Evolutionary conservation across 345 rosid species (phyloP).

Genomic region (Noccaea caerulescens): DNA sequence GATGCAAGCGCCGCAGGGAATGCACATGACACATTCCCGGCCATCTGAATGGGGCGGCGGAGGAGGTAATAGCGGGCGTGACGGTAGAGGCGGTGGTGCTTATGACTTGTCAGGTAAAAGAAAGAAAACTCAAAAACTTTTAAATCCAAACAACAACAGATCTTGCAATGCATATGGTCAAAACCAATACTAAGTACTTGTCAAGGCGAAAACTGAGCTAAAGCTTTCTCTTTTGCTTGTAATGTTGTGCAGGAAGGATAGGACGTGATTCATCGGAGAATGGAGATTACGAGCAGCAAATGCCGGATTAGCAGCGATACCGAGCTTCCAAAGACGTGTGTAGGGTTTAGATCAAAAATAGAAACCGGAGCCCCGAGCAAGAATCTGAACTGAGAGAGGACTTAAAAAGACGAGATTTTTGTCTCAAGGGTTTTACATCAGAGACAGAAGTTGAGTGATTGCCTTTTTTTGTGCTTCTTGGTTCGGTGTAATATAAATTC

Average conservation of each 20-base stretch:
- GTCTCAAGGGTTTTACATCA: conserved; percentile 20
- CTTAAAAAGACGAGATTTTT: conserved; percentile 7
- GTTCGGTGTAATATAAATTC: conserved; percentile 39
- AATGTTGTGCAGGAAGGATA: conserved; percentile 54
- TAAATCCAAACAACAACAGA: neutral
- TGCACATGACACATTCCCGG: conserved; percentile 50
- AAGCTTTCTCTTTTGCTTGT: conserved; percentile 14
- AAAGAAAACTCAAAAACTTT: neutral
- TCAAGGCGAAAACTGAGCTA: neutral
- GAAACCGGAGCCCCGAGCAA: conserved; percentile 30
- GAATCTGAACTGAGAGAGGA: conserved; percentile 32
- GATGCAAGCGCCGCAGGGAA: conserved; percentile 56
- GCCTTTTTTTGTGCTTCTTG: conserved; percentile 34
- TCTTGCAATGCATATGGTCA: conserved; percentile 2
- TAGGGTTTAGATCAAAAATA: conserved; percentile 42
- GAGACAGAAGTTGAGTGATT: conserved; percentile 37
- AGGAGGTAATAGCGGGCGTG: conserved; percentile 40
- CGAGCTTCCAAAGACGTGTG: conserved; percentile 25
- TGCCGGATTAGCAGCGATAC: conserved; percentile 42
- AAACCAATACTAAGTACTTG: neutral
- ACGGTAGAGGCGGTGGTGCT: conserved; percentile 40
- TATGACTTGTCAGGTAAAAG: conserved; percentile 63
- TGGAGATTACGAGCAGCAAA: conserved; percentile 59
- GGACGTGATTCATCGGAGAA: conserved; percentile 67
- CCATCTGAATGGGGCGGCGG: conserved; percentile 66